These are phyloP conservation scores for Henckelia pumila DNA, from an alignment of 257 asterid genomes.

Conservation along the genomic window DNA sequence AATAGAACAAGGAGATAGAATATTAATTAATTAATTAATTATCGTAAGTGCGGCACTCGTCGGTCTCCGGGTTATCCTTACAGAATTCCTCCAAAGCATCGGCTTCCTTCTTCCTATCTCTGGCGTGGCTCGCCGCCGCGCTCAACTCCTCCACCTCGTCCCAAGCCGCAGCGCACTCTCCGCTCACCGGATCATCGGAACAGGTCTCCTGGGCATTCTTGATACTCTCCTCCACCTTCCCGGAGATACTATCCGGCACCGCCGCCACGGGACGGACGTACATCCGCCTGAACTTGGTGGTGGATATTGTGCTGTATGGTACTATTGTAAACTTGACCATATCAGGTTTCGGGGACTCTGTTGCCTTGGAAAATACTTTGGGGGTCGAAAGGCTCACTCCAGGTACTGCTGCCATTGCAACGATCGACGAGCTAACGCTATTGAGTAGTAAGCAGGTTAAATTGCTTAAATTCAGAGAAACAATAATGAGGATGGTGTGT, in stretches of 20 bases:
- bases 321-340: not conserved
- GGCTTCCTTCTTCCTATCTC: constrained; percentile 63
- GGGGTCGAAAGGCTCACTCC: not conserved
- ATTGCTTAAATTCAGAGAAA: no score
- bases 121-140: constrained; percentile 66
- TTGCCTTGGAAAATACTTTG: not conserved
- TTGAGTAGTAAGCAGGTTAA: no score
- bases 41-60: constrained; percentile 92
- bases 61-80: constrained; percentile 91
- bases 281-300: constrained; percentile 18
- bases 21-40: no score
- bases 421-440: no score
- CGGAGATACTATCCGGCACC: constrained; percentile 65
- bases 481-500: no score
- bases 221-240: constrained; percentile 82
- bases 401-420: not conserved
- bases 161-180: constrained; percentile 98
- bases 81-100: constrained; percentile 80
- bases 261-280: constrained; percentile 45
- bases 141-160: constrained; percentile 99
- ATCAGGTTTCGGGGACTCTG: not conserved
- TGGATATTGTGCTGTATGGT: constrained; percentile 41
- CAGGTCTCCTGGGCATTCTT: constrained; percentile 75
- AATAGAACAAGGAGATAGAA: no score
- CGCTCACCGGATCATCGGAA: constrained; percentile 57